A percentile compares a stretch with the other conserved stretches of the same genome.
Conservation (phyloP, 192 early-diverging fungal genomes). For the Gigaspora rosea region DNA sequence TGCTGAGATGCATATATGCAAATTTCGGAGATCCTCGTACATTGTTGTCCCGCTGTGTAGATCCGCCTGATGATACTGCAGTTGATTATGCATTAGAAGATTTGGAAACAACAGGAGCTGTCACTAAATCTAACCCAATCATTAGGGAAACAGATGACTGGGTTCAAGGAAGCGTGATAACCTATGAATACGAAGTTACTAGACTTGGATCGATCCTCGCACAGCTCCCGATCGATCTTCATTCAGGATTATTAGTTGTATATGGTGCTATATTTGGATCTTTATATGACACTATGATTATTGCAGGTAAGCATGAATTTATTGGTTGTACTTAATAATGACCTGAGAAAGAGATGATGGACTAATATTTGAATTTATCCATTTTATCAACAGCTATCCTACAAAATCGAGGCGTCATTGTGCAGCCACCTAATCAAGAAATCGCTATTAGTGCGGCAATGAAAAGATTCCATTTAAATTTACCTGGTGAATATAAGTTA, state of each 20-base stretch:
- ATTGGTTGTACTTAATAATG: not conserved
- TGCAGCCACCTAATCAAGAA: constrained; percentile 30
- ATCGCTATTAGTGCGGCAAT: constrained; percentile 33
- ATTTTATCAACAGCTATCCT: constrained; percentile 24
- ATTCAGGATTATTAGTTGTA: constrained; percentile 34
- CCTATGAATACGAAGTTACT: constrained; percentile 34
- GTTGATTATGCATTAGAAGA: constrained; percentile 36
- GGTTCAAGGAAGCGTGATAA: not conserved
- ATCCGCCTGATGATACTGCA: constrained; percentile 33
- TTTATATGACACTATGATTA: constrained; percentile 30
- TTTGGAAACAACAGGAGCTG: constrained; percentile 33
- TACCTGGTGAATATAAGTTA: constrained; percentile 25
- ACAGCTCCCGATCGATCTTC: constrained; percentile 33
- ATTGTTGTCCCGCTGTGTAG: constrained; percentile 31
- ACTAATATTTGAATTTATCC: not conserved
- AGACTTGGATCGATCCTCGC: constrained; percentile 33
- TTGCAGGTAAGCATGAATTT: constrained; percentile 25
- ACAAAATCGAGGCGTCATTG: constrained; percentile 35
- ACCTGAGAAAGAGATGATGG: not conserved
- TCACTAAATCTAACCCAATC: constrained; percentile 4
- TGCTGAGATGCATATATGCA: constrained; percentile 34
- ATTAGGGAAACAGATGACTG: constrained; percentile 2
- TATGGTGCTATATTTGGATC: constrained; percentile 35
- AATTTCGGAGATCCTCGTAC: constrained; percentile 32
- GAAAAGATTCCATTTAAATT: constrained; percentile 25